Base-by-base conservation (phyloP, 163 green algal genomes). In the Chlamydomonas reinhardtii region DNA sequence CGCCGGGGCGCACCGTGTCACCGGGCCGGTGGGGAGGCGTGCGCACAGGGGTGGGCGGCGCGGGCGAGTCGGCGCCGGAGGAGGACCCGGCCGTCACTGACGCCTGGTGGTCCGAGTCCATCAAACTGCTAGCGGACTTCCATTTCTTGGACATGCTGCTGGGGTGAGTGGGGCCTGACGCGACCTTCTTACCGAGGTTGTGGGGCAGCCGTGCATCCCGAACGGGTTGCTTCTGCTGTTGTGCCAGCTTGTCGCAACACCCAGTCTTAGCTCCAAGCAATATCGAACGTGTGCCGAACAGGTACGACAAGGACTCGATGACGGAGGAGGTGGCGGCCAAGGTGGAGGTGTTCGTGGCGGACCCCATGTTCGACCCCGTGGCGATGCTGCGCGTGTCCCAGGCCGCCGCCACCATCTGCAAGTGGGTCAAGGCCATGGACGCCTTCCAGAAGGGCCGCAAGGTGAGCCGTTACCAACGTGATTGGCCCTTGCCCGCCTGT, bases 61-160 rank as follows among this genome's bases (percentile, higher is more conserved):
- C 14, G 32, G 27, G 25, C 37, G 8, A 39, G 61, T 32, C 64
- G 31, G 35, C 62, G 32, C 32, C 76, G 37, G 62, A 25, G 24
- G 78, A 85, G 52, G 66, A 85, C 66, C 66, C 78, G 24, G 66
- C 31, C 31, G 56, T 85, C 27, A 14, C n/a, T 0, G 80, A 93
- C 25, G 92, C 95, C 64, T 97, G 92, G 89, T 97, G 94, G 94
- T 85, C 90, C n/a, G 92, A 92, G 35, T 91, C 88, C 69, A 92
- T 91, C 71, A 88, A 89, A 29, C 86, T 96, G 75, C 83, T 95
- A 56, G 86, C 74, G 17, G 92, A 95, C 62, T 83, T 89, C 48
- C 81, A 93, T 76, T 96, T 96, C 86, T 88, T 95, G 56, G 83
- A 94, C 34, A 82, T 73, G 31, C 84, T 95, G 25, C 39, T 91